phyloP scores from a whole-genome alignment of 2,329 filamentous ascomycete genomes.

The Ophiostoma piceae region DNA sequence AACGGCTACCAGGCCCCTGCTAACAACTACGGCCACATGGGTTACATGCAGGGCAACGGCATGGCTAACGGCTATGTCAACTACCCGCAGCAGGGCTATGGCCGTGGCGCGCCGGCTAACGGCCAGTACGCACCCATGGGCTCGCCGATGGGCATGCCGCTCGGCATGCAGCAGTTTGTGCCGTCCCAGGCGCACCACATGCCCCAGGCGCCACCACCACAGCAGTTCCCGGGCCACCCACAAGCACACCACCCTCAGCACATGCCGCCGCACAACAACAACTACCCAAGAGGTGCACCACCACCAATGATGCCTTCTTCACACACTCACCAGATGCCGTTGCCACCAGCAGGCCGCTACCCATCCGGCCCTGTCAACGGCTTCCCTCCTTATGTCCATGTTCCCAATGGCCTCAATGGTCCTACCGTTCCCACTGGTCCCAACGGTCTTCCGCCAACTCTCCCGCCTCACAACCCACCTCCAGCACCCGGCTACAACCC shows the following conservation, averaged over 20 bases:
- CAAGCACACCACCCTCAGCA: constrained; percentile 47
- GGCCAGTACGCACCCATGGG: constrained; percentile 21
- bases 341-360: constrained; percentile 2
- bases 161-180: not conserved
- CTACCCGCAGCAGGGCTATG: constrained; percentile 44
- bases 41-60: constrained; percentile 24
- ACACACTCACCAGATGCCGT: constrained; percentile 42
- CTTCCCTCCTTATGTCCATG: constrained; percentile 26
- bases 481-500: not conserved
- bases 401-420: constrained; percentile 29
- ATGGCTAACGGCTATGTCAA: constrained; percentile 40
- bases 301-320: constrained; percentile 45
- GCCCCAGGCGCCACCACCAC: constrained; percentile 29
- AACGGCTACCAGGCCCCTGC: constrained; percentile 42
- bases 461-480: constrained; percentile 20
- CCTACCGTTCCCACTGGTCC: constrained; percentile 24
- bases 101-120: constrained; percentile 41
- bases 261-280: constrained; percentile 17
- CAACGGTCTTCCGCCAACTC: constrained; percentile 26
- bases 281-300: constrained; percentile 12
- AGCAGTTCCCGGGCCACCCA: constrained; percentile 31
- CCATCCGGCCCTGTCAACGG: constrained; percentile 31
- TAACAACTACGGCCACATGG: constrained; percentile 49
- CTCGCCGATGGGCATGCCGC: constrained; percentile 16
- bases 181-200: constrained; percentile 22